Conservation (phyloP, 805 yeast genomes). For the Kluyveromyces wickerhamii region DNA sequence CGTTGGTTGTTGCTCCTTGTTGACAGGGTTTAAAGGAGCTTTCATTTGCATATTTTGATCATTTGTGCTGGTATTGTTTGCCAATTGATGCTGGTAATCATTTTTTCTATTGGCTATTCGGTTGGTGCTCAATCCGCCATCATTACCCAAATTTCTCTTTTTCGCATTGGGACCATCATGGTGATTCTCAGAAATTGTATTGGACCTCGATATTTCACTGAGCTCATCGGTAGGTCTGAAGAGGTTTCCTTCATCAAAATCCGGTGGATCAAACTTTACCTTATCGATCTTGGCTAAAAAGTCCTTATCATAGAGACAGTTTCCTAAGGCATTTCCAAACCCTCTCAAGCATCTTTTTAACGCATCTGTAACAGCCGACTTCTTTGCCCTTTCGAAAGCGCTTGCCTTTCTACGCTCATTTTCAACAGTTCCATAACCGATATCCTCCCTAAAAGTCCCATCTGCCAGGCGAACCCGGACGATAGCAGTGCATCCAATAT, state of each 20-base stretch:
- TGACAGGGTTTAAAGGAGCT: too few relatives aligned
- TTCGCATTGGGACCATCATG: constrained; percentile 12
- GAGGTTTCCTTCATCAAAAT: constrained; percentile 36
- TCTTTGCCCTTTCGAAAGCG: constrained; percentile 78
- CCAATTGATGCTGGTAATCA: too few relatives aligned
- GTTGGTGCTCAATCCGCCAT: too few relatives aligned
- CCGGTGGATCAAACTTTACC: constrained; percentile 38
- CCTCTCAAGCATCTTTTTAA: constrained; percentile 69
- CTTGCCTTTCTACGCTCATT: constrained; percentile 62
- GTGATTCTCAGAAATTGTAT: constrained; percentile 12
- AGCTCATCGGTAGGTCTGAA: constrained; percentile 32
- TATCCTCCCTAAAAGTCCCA: constrained; percentile 75
- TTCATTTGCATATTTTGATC: background rate
- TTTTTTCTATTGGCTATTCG: too few relatives aligned
- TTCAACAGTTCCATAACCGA: constrained; percentile 79
- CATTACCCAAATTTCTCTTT: constrained; percentile 9
- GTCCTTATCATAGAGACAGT: constrained; percentile 73
- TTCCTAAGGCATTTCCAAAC: constrained; percentile 77
- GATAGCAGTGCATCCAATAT: constrained; percentile 63
- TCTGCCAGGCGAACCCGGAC: constrained; percentile 67
- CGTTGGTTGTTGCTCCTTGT: constrained; percentile 4
- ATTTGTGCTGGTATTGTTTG: too few relatives aligned
- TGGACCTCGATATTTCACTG: constrained; percentile 24
- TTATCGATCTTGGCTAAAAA: constrained; percentile 41
- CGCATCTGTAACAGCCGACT: constrained; percentile 80